Evolutionary conservation across 176 grass and related monocot species (phyloP), one percentile per base, ranked within the genome.

Genomic region (Carex kokanica): DNA sequence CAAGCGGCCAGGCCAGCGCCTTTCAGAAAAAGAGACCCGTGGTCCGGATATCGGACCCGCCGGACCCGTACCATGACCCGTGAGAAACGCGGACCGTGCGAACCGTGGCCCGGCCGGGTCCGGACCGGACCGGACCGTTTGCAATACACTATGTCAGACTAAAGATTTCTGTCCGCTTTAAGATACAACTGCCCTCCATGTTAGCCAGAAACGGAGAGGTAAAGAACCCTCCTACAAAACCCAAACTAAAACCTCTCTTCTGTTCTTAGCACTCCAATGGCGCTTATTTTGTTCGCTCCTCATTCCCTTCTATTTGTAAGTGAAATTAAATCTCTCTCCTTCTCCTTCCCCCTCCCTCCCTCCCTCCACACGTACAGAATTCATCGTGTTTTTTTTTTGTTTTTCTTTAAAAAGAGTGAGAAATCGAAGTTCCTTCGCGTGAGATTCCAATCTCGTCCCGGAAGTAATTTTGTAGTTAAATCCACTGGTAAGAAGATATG

Each of bases 401-500:
- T 60, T 47, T 6, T 64, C 21, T 41, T 43, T 53, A 21, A 13
- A 59, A 57, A 74, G 83, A 70, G 24, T 24, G 65, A 29, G 66
- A 84, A 59, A 20, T 47, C 66, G 67, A 84, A 41, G 25, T 84
- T 24, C 47, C 21, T 61, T n/a, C 23, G 34, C 3, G 25, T 45
- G n/a, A 74, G 34, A 63, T 60, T 7, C 1, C 56, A 45, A 61
- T 75, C 47, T 23, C 29, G 66, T 58, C 11, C 18, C 58, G 61
- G 38, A 43, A 74, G 84, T 68, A 60, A n/a, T 58, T 86, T 89
- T 54, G 55, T 56, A 0, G 92, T 84, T 68, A 91, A 88, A 64
- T 89, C 92, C 4, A 86, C 85, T 40, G 80, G 88, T 25, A 98
- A 94, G 79, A 90, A 89, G 53, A 93, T 98, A 63, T 86, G 77